Percentiles rank a stretch among this genome's conserved stretches.
Evolutionary conservation across 768 basidiomycete species (phyloP).

Genomic region (Pluteus cervinus): DNA sequence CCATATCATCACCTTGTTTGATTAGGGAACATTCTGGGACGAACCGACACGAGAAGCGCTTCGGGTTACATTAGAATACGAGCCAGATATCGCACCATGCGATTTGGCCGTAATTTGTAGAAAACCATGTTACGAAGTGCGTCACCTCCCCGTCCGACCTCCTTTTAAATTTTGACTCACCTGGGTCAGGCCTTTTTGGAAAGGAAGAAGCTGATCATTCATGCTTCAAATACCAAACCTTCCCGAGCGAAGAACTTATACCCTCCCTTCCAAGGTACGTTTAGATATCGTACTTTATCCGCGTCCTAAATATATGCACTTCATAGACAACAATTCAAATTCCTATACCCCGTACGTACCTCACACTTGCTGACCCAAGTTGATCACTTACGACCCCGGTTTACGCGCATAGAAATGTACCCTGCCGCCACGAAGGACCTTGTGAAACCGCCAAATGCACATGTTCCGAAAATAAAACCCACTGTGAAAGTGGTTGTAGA

Average conservation of each 20-base stretch:
- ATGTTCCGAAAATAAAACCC: constrained; percentile 43
- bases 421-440: constrained; percentile 53
- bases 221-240: no score
- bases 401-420: constrained; percentile 29
- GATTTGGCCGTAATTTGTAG: constrained; percentile 47
- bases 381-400: constrained; percentile 1
- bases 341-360: constrained; percentile 21
- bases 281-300: no score
- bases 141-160: background rate
- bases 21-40: constrained; percentile 28
- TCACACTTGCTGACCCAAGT: background rate
- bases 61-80: constrained; percentile 30
- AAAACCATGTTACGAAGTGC: constrained; percentile 58
- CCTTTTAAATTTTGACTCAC: no score
- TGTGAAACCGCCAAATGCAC: constrained; percentile 41
- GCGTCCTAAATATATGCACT: no score
- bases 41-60: constrained; percentile 32
- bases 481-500: constrained; percentile 51
- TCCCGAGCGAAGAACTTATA: no score
- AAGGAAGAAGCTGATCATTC: no score
- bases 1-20: constrained; percentile 7
- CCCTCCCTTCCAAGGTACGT: no score
- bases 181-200: no score
- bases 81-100: constrained; percentile 44
- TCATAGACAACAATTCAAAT: no score